Percentiles rank a stretch among this genome's conserved stretches.
These are phyloP conservation scores for Suillus occidentalis DNA, from an alignment of 768 basidiomycete genomes.

Conservation along the genomic window DNA sequence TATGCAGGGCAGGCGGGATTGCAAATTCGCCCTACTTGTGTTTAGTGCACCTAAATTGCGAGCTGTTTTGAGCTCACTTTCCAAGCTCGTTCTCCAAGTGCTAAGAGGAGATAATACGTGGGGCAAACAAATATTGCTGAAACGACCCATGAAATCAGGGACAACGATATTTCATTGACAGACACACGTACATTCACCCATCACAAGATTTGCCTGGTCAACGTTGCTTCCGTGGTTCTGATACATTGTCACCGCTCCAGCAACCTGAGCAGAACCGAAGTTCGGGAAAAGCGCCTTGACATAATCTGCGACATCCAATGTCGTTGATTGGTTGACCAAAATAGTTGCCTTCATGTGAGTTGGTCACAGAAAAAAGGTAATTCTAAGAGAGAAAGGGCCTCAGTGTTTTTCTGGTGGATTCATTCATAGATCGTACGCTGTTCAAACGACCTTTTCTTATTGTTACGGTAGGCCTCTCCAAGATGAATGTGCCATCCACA, in stretches of 20 bases:
- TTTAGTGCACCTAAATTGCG: slow-evolving; percentile 18
- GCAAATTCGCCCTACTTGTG: slow-evolving; percentile 32
- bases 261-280: slow-evolving; percentile 32
- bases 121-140: slow-evolving; percentile 31
- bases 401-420: neutral
- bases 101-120: slow-evolving; percentile 17
- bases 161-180: neutral
- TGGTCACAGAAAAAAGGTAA: slow-evolving; percentile 27
- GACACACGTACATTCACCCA: slow-evolving; percentile 39
- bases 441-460: slow-evolving; percentile 40
- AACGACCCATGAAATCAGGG: neutral
- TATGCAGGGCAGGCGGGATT: slow-evolving; percentile 30
- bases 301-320: slow-evolving; percentile 17
- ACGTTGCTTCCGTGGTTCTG: slow-evolving; percentile 29
- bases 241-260: slow-evolving; percentile 30
- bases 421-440: slow-evolving; percentile 33
- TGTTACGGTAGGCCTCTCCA: slow-evolving; percentile 40
- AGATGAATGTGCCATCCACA: slow-evolving; percentile 47
- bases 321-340: slow-evolving; percentile 30
- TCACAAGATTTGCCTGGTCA: slow-evolving; percentile 36
- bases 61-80: slow-evolving; percentile 30
- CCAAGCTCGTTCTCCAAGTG: slow-evolving; percentile 24
- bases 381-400: slow-evolving; percentile 13
- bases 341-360: slow-evolving; percentile 32
- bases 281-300: slow-evolving; percentile 41